Base-by-base conservation (phyloP, 2,329 filamentous ascomycete genomes). In the Raffaelea ambrosiae region DNA sequence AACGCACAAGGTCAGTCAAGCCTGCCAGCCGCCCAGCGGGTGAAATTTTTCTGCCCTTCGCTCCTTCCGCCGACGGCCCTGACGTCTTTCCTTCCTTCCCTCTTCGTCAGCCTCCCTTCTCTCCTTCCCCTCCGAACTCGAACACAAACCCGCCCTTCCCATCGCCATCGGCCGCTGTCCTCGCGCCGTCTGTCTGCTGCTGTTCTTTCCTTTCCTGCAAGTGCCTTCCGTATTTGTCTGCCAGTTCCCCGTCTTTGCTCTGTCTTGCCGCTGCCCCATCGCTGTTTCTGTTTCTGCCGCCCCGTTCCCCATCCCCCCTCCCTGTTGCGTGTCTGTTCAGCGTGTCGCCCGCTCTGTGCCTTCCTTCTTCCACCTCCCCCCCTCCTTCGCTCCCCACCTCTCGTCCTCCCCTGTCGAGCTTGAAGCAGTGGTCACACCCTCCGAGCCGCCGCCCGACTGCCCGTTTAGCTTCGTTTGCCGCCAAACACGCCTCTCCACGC, bases 381-480 rank as follows among this genome's bases (percentile, higher is more conserved):
- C 18, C 35, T 11, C 13, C 13, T 33, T 22, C n/a, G n/a, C n/a
- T n/a, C 36, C 23, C 23, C 8, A 21, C 44, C 5, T 45, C 16
- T 21, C 31, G 9, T 38, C 35, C 35, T 38, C 13, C 26, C 35
- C 35, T 38, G 35, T 38, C 18, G 35, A 16, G 35, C 13, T 38
- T 14, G 26, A n/a, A 29, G 26, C 26, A 29, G 33, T 22, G 44
- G 35, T 26, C 44, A 40, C 36, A 33, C 44, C 44, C 31, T 46
- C 36, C 44, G 36, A 46, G 35, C 39, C 21, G 36, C 36, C 47
- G 21, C 23, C 36, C 41, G 41, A 43, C 43, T 23, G 20, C 42
- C 23, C 11, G 36, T 26, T 21, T 49, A 48, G 47, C 47, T 48
- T 44, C 46, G 47, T 48, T 48, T 48, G 42, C 42, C 42, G 42